Percentiles rank a stretch among this genome's conserved stretches.
Conservation (phyloP, 208 protist genomes). For the Trypanosoma vivax region DNA sequence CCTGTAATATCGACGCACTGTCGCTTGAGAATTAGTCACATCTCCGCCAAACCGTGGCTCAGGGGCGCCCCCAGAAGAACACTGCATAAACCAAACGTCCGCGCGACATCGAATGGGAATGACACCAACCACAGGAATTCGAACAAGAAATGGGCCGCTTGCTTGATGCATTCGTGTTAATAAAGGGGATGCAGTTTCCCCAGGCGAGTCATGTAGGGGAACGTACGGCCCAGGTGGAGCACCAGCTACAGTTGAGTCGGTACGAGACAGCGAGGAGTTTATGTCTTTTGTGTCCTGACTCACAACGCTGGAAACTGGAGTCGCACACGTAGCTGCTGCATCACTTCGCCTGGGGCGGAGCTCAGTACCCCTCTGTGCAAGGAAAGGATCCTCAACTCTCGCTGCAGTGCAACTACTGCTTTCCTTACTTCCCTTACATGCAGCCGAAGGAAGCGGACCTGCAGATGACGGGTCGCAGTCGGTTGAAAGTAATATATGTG, state of each 20-base stretch:
- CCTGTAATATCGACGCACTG: conserved; percentile 24
- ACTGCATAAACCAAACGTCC: conserved; percentile 65
- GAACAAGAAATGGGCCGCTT: neutral
- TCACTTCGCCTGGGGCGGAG: neutral
- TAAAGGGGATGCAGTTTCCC: no score
- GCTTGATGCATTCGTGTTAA: neutral
- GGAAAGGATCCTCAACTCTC: neutral
- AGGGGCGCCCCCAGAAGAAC: conserved; percentile 2
- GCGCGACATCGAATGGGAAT: conserved; percentile 71
- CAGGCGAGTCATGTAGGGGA: neutral
- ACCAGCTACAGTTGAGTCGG: neutral
- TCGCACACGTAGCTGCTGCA: neutral
- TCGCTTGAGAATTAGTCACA: neutral
- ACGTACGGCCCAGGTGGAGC: neutral
- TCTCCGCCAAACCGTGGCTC: conserved; percentile 8
- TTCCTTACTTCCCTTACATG: neutral
- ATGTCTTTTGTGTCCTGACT: conserved; percentile 4
- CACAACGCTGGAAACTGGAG: conserved; percentile 4
- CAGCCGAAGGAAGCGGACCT: neutral
- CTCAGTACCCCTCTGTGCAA: neutral
- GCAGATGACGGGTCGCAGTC: neutral
- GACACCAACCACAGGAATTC: conserved; percentile 27
- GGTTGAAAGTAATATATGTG: neutral
- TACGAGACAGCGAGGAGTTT: neutral
- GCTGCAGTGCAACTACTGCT: neutral